Evolutionary conservation across 2,329 filamentous ascomycete genomes (phyloP), one percentile per base, ranked within the genome.

Genomic region (Aulographum hederae): DNA sequence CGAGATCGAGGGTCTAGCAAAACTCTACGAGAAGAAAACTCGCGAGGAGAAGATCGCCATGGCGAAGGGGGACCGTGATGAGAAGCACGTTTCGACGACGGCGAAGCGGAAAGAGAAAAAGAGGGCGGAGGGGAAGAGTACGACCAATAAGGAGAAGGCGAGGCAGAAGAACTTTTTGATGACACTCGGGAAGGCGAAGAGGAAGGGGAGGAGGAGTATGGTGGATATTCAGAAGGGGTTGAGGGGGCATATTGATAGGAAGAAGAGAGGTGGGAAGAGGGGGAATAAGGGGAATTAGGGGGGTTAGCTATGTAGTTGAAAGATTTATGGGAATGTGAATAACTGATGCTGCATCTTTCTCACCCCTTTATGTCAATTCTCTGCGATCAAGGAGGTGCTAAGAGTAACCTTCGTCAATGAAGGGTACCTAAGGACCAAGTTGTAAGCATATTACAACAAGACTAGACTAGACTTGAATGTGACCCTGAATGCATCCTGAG

Each of bases 161-260:
- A 66, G 86, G 43, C 82, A 81, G 67, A 98, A 98, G 78, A 98
- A 98, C 56, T 92, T 98, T 58, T 52, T 98, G 46, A 98, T 98
- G 89, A 95, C 86, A 25, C 58, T 98, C 37, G 81, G 86, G 36
- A 95, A 98, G 64, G 89, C 89, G 8, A 91, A 89, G 65, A 70
- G 68, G 42, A 98, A 95, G 66, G 78, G 89, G 48, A 94, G 94
- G 74, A 69, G 85, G 47, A 93, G 82, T 68, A 60, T 98, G 54
- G 71, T 80, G 10, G 77, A 94, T 57, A 84, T 82, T 40, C 71
- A 70, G 47, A 82, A 77, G 58, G 71, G 84, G 21, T 56, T 95
- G 41, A 76, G 70, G 50, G 78, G 73, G 2, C 86, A 95, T 54
- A 67, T 86, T 18, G 74, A 85, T 35, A 68, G 85, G 50, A 73